Percentiles rank a stretch among this genome's conserved stretches.
phyloP scores from a whole-genome alignment of 2,329 filamentous ascomycete genomes.

The Arthrobotrys entomopaga region DNA sequence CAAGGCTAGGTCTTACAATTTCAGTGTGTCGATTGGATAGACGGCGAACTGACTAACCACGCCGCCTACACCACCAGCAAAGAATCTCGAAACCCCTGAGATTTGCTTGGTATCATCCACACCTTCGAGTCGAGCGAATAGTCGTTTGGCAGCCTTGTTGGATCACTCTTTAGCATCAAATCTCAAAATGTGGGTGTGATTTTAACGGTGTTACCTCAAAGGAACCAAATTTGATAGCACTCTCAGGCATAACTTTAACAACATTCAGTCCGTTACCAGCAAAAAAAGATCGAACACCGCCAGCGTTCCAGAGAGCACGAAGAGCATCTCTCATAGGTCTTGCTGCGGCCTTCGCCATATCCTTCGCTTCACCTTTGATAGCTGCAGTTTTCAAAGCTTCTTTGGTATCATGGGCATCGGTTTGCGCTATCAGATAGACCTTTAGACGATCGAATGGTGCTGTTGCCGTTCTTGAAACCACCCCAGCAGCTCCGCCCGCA shows the following conservation, averaged over 20 bases:
- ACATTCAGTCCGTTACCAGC: conserved; percentile 97
- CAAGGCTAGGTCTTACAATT: conserved; percentile 65
- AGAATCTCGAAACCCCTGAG: conserved; percentile 84
- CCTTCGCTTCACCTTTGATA: conserved; percentile 74
- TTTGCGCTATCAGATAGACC: conserved; percentile 96
- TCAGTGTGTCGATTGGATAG: conserved; percentile 90
- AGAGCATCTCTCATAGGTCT: conserved; percentile 78
- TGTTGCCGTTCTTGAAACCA: conserved; percentile 92
- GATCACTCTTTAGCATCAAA: no score
- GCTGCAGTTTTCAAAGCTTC: conserved; percentile 71
- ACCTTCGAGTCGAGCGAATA: conserved; percentile 85
- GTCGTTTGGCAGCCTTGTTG: conserved; percentile 79
- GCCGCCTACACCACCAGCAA: conserved; percentile 88
- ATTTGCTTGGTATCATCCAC: conserved; percentile 83
- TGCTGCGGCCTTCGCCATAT: conserved; percentile 73
- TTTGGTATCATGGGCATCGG: conserved; percentile 67
- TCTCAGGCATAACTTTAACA: conserved; percentile 98
- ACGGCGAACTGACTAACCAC: conserved; percentile 96
- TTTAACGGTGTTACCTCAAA: conserved; percentile 74
- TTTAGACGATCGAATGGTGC: conserved; percentile 96
- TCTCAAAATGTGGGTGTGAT: neutral
- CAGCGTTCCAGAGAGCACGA: conserved; percentile 82
- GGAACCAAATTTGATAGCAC: conserved; percentile 96
- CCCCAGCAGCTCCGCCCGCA: conserved; percentile 92
- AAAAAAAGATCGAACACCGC: conserved; percentile 88